A percentile compares a stretch with the other conserved stretches of the same genome.
Conservation (phyloP, 352 stramenopile genomes). For the Globisporangium nodosum region DNA sequence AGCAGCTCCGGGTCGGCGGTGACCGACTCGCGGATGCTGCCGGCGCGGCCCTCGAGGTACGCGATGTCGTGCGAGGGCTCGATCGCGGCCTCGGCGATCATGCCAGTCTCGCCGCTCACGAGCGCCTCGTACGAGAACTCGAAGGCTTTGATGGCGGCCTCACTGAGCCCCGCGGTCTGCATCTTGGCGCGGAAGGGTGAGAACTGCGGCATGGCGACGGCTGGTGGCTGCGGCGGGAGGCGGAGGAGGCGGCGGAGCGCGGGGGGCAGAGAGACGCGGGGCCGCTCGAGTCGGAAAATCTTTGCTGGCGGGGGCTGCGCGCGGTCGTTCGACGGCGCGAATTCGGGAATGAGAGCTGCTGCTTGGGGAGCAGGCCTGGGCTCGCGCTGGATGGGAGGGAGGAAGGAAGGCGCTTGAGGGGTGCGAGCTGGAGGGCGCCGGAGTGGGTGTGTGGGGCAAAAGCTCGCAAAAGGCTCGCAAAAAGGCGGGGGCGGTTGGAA, state of each 20-base stretch:
- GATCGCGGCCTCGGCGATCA: slow-evolving; percentile 96
- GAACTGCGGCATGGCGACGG: slow-evolving; percentile 46
- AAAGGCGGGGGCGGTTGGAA: too few species aligned
- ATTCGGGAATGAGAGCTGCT: slow-evolving; percentile 14
- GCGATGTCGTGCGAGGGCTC: slow-evolving; percentile 69
- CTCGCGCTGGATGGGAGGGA: not conserved
- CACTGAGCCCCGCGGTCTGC: slow-evolving; percentile 91
- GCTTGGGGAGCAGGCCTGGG: not conserved
- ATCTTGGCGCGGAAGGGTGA: slow-evolving; percentile 94
- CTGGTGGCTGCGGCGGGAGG: slow-evolving; percentile 2
- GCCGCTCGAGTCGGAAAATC: not conserved
- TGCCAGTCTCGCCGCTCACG: slow-evolving; percentile 91
- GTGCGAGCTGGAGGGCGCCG: not conserved
- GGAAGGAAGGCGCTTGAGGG: not conserved
- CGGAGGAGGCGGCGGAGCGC: slow-evolving; percentile 9
- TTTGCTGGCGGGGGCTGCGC: not conserved
- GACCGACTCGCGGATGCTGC: slow-evolving; percentile 69
- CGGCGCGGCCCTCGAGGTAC: slow-evolving; percentile 76
- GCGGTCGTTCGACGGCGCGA: slow-evolving; percentile 2
- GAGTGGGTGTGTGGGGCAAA: not conserved
- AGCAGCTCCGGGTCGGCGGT: slow-evolving; percentile 64
- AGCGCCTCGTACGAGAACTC: slow-evolving; percentile 97
- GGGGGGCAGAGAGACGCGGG: not conserved
- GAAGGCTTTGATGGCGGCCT: slow-evolving; percentile 96
- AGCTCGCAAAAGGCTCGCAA: not conserved